phyloP scores from a whole-genome alignment of 495 filamentous ascomycete species.

The Daldinia decipiens region DNA sequence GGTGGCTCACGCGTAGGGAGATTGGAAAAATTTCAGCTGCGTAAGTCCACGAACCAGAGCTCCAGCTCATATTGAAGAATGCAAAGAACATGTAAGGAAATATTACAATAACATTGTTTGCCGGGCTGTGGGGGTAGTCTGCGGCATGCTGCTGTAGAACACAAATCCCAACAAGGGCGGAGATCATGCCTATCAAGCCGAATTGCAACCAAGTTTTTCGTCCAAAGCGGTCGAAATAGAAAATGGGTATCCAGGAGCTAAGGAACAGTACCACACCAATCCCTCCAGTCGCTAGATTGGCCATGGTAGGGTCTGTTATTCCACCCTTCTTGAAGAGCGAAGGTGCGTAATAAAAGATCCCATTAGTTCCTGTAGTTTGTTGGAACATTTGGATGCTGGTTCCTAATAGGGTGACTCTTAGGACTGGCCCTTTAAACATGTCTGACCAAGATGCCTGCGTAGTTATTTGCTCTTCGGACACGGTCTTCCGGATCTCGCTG shows the following conservation, averaged over 20 bases:
- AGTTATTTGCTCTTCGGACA: conserved; percentile 44
- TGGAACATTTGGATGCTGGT: conserved; percentile 43
- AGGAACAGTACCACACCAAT: conserved; percentile 41
- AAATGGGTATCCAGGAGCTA: conserved; percentile 44
- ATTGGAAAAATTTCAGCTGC: conserved; percentile 47
- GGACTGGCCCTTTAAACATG: conserved; percentile 47
- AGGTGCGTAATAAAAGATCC: conserved; percentile 43
- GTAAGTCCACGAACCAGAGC: conserved; percentile 45
- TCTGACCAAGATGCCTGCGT: conserved; percentile 40
- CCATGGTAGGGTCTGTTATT: conserved; percentile 44
- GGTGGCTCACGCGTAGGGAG: conserved; percentile 22
- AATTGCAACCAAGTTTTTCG: conserved; percentile 47
- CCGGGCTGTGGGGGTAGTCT: conserved; percentile 39
- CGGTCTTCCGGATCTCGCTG: conserved; percentile 50
- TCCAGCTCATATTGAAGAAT: conserved; percentile 48
- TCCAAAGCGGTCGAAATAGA: conserved; percentile 44
- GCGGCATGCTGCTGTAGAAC: conserved; percentile 43
- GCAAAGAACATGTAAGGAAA: conserved; percentile 47
- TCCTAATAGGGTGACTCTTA: conserved; percentile 41
- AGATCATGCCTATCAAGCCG: conserved; percentile 44
- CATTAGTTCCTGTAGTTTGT: conserved; percentile 44
- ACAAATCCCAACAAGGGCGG: conserved; percentile 42
- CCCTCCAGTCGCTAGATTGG: conserved; percentile 43
- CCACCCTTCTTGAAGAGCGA: conserved; percentile 44
- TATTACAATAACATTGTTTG: conserved; percentile 43